Evolutionary conservation across 2,329 filamentous ascomycete genomes (phyloP).

Genomic region (Niveomyces coronatus): DNA sequence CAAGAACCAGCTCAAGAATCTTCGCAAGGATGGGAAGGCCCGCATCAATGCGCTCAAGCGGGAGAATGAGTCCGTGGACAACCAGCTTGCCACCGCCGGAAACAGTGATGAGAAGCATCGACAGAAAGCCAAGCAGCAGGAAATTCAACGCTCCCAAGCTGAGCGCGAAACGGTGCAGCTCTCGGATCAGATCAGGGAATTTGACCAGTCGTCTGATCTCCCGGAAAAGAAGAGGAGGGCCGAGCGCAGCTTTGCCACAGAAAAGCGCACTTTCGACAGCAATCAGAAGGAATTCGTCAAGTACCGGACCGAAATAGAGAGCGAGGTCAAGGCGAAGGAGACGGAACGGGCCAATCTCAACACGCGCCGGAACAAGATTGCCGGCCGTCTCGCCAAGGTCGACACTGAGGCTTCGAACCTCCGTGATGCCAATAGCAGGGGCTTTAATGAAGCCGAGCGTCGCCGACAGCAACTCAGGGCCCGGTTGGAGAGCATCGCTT

Average conservation of each 20-base stretch:
- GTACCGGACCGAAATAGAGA: conserved; percentile 51
- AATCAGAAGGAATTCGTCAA: conserved; percentile 43
- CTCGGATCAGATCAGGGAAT: conserved; percentile 47
- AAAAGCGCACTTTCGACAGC: conserved; percentile 51
- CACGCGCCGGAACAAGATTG: conserved; percentile 63
- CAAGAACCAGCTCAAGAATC: conserved; percentile 56
- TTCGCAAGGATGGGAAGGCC: conserved; percentile 65
- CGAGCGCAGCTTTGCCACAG: conserved; percentile 41
- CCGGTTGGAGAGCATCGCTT: conserved; percentile 36
- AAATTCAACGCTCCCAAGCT: conserved; percentile 59
- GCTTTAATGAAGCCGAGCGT: conserved; percentile 53
- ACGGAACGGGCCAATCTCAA: conserved; percentile 53
- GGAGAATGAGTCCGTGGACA: conserved; percentile 61
- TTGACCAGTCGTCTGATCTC: conserved; percentile 56
- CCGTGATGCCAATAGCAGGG: conserved; percentile 55
- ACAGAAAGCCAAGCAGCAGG: conserved; percentile 66
- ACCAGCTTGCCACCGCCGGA: conserved; percentile 56
- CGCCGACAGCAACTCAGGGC: conserved; percentile 39
- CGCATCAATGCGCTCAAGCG: conserved; percentile 57
- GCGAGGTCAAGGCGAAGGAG: conserved; percentile 50
- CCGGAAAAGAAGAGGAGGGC: conserved; percentile 43
- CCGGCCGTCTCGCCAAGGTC: conserved; percentile 59
- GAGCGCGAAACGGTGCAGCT: conserved; percentile 46
- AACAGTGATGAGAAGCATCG: conserved; percentile 66
- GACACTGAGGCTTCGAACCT: conserved; percentile 63